Conservation (phyloP, 1,284 basidiomycete species). For the Rhodotorula sp. region DNA sequence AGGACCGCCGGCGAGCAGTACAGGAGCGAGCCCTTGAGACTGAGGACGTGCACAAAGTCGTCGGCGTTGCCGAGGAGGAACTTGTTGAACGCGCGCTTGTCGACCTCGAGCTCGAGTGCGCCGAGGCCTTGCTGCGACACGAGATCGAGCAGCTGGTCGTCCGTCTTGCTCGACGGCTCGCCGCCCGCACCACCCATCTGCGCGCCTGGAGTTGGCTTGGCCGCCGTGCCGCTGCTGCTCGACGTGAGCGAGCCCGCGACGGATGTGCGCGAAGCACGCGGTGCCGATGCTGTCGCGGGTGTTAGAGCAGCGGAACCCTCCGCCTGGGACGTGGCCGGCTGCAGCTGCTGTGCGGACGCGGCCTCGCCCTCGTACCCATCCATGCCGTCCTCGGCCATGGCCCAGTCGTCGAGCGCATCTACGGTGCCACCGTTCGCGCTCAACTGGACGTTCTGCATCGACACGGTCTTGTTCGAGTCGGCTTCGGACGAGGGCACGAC, state of each 20-base stretch:
- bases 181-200: conserved; percentile 19
- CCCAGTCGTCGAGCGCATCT: conserved; percentile 19
- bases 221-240: neutral
- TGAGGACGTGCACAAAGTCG: conserved; percentile 83
- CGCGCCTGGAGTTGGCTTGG: conserved; percentile 7
- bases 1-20: conserved; percentile 84
- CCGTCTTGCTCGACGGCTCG: conserved; percentile 46
- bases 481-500: conserved; percentile 1
- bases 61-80: conserved; percentile 63
- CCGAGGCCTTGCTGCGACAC: conserved; percentile 10
- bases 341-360: neutral
- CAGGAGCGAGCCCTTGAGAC: conserved; percentile 88
- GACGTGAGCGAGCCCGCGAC: neutral
- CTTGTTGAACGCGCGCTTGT: conserved; percentile 53
- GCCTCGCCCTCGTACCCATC: neutral
- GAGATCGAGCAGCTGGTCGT: conserved; percentile 55
- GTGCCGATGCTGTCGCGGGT: conserved; percentile 33
- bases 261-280: conserved; percentile 22
- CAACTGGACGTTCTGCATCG: conserved; percentile 23
- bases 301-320: neutral
- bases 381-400: conserved; percentile 1
- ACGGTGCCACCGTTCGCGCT: neutral
- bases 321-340: neutral
- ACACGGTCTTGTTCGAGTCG: conserved; percentile 22
- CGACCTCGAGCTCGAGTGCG: conserved; percentile 31